A percentile compares a stretch with the other conserved stretches of the same genome.
These are phyloP conservation scores for Nyctanthes arbortristis DNA, from an alignment of 257 asterid species.

Conservation along the genomic window DNA sequence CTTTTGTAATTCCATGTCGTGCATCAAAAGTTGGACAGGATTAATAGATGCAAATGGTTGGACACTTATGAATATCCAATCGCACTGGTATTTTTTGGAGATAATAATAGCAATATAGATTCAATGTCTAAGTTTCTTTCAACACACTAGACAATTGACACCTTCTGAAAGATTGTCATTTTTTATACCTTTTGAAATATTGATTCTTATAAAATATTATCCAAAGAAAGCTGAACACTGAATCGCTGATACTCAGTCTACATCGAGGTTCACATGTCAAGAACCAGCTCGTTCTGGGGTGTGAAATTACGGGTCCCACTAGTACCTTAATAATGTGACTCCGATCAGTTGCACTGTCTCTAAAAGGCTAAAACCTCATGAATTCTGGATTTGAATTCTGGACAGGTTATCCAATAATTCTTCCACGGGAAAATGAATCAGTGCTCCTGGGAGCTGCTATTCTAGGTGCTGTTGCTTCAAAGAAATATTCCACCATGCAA, in stretches of 20 bases:
- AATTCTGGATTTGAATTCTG: conserved; percentile 22
- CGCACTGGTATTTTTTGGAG: neutral
- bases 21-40: neutral
- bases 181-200: neutral
- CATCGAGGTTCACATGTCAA: neutral
- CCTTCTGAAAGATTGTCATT: neutral
- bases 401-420: conserved; percentile 80
- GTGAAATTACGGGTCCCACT: neutral
- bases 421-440: conserved; percentile 90
- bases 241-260: neutral
- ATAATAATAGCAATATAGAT: neutral
- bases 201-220: neutral
- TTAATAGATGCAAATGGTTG: neutral
- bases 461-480: conserved; percentile 96
- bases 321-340: neutral
- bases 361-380: conserved; percentile 4
- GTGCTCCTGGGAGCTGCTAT: conserved; percentile 97
- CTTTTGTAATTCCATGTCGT: neutral
- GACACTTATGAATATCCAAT: neutral
- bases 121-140: neutral
- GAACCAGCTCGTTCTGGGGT: neutral
- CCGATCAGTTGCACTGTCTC: neutral
- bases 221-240: neutral
- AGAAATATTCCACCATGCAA: conserved; percentile 59
- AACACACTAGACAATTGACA: neutral